Base-by-base conservation (phyloP, 768 basidiomycete genomes). In the Amanita pseudoporphyria region DNA sequence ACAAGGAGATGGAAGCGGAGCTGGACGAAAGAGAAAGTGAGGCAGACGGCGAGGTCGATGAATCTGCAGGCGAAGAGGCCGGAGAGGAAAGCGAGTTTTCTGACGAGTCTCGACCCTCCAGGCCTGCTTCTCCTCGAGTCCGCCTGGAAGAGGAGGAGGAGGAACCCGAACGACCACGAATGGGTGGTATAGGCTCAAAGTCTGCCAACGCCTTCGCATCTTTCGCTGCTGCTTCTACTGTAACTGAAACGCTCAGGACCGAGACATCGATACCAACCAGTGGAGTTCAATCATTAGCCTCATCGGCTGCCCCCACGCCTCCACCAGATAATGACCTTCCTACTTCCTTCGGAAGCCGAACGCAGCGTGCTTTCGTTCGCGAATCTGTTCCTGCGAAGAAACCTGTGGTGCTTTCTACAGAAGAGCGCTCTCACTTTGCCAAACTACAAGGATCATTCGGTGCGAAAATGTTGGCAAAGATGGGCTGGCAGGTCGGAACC, bases 401-500 rank as follows among this genome's bases (percentile, higher is more conserved):
- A 43, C 67, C 75, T 14, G 67, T 71, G 2, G 69, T 72, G 3
- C 74, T 96, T 16, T 77, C 76, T 16, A 67, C 78, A 1, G 58
- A 72, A 14, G 94, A 98, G 57, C 70, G 73, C 51, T 71, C 73
- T n/a, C 94, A 97, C 61, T 95, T 99, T 64, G 73, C 68, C 54
- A 88, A 86, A 57, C 72, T 98, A 10, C 71, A 77, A 36, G 76
- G 79, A 13, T 73, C 85, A 0, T 83, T 91, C 53, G 95, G 93
- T 56, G 87, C 94, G 16, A 83, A 84, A 50, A 81, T 98, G 79
- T 78, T 99, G 19, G 78, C 79, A 26, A 98, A 94, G 70, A 93
- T 94, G 85, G 96, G 96, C 6, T 99, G 96, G 95, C 72, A 82
- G 60, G 69, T 83, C 0, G 95, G 84, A 3, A 73, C 73, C 3